Evolutionary conservation across 441 rosid species (phyloP).

Genomic region (Mallotus repandus): DNA sequence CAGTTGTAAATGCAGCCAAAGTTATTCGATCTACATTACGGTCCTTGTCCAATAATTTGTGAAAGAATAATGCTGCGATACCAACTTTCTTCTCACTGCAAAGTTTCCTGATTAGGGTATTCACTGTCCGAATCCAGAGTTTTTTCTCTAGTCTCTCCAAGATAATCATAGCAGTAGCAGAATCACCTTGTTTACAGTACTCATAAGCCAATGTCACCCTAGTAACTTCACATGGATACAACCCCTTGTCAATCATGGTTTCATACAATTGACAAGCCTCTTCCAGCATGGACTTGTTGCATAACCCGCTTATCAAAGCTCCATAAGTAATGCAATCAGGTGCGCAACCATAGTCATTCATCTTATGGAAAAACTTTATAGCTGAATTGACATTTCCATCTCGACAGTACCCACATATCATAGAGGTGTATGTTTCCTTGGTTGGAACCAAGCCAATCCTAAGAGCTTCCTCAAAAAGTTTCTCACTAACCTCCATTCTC

Average conservation of each 20-base stretch:
- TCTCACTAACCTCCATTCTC: conserved; percentile 64
- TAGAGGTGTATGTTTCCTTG: conserved; percentile 84
- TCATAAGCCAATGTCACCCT: conserved; percentile 78
- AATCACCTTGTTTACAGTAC: conserved; percentile 68
- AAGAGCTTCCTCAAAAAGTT: conserved; percentile 49
- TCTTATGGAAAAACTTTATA: conserved; percentile 48
- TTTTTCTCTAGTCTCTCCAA: conserved; percentile 70
- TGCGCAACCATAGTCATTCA: conserved; percentile 56
- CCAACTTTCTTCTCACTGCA: conserved; percentile 85
- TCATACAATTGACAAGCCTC: conserved; percentile 66
- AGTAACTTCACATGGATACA: conserved; percentile 76
- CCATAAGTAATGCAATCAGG: conserved; percentile 80
- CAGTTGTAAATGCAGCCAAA: conserved; percentile 66
- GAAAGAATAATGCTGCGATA: conserved; percentile 72
- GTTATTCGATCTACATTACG: conserved; percentile 56
- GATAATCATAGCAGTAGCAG: conserved; percentile 76
- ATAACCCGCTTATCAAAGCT: conserved; percentile 75
- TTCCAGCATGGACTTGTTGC: conserved; percentile 70
- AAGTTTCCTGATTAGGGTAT: conserved; percentile 75
- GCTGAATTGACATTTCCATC: conserved; percentile 51
- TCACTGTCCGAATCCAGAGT: conserved; percentile 78
- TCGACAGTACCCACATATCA: conserved; percentile 72
- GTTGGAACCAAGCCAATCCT: conserved; percentile 60
- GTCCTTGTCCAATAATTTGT: conserved; percentile 62
- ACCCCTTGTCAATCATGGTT: conserved; percentile 66